Evolutionary conservation across 2,329 filamentous ascomycete species (phyloP).

Genomic region (Neurospora sp.): DNA sequence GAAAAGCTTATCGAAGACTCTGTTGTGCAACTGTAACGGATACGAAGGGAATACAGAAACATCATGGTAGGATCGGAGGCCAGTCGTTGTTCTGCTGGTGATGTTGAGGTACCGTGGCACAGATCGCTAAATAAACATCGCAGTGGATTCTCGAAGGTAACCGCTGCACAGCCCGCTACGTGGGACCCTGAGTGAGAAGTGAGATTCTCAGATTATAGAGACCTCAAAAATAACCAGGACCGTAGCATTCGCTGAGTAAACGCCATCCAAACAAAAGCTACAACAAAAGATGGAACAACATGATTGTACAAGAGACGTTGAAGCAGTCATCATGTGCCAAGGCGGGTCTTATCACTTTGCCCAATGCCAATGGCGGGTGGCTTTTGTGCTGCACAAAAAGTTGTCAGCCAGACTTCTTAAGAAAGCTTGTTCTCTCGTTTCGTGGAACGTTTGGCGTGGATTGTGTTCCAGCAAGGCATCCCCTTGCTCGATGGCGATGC

Average conservation of each 20-base stretch:
- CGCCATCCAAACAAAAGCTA: background rate
- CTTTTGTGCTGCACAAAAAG: background rate
- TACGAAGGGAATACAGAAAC: background rate
- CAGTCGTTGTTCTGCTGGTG: background rate
- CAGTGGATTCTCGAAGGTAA: background rate
- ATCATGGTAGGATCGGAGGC: background rate
- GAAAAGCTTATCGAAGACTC: background rate
- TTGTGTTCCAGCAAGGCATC: background rate
- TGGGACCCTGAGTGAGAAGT: background rate
- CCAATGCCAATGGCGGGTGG: background rate
- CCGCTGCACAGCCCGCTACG: background rate
- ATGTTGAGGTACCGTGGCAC: background rate
- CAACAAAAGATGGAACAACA: background rate
- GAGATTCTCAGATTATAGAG: background rate
- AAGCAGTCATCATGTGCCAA: background rate
- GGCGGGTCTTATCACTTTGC: background rate
- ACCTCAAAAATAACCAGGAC: background rate
- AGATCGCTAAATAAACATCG: background rate
- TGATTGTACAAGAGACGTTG: background rate
- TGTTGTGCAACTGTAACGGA: background rate
- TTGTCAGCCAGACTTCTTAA: background rate
- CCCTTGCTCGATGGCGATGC: background rate
- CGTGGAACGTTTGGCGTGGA: background rate
- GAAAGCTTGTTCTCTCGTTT: background rate
- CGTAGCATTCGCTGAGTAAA: background rate